Evolutionary conservation across 345 rosid genomes (phyloP), one percentile per base, ranked within the genome.

Genomic region (Lagerstroemia speciosa): DNA sequence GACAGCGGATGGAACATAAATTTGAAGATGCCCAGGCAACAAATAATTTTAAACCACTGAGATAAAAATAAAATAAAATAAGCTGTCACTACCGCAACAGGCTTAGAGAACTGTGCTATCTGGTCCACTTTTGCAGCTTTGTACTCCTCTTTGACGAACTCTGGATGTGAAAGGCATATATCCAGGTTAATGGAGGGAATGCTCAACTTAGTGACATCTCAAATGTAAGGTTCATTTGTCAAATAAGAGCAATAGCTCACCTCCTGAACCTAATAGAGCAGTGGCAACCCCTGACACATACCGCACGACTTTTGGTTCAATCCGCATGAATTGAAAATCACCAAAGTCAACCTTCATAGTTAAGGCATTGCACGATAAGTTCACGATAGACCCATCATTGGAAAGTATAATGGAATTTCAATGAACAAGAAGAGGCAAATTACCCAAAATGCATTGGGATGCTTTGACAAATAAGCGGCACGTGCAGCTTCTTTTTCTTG

Each of bases 371-470:
- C 30, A 64, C 52, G 58, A 45, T 60, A 43, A 50, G 34, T 15
- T 64, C 36, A 32, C 31, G 29, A 61, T 60, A 58, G 50, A 58
- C 24, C 65, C 11, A 30, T 15, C 34, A 58, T 14, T 27, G 34
- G 34, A 10, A 58, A 58, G 19, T 14, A 27, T 58, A 0, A 41
- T 6, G 29, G 19, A 2, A 50, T 45, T 69, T 48, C 26, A 70
- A 43, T 50, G 64, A 29, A 67, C 29, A 26, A 29, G 70, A 70
- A 34, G 70, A 69, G 31, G 71, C 46, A 70, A 37, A 29, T 78
- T 91, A 93, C 98, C 98, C 98, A 87, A 62, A 93, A 89, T 62
- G 98, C 97, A 74, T 76, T 88, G 8, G 98, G 96, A 79, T 91
- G 97, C 82, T 82, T 93, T 67, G 91, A 86, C 73, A 93, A 73